Evolutionary conservation across 352 stramenopile species (phyloP).

Genomic region (Pythium folliculosum): DNA sequence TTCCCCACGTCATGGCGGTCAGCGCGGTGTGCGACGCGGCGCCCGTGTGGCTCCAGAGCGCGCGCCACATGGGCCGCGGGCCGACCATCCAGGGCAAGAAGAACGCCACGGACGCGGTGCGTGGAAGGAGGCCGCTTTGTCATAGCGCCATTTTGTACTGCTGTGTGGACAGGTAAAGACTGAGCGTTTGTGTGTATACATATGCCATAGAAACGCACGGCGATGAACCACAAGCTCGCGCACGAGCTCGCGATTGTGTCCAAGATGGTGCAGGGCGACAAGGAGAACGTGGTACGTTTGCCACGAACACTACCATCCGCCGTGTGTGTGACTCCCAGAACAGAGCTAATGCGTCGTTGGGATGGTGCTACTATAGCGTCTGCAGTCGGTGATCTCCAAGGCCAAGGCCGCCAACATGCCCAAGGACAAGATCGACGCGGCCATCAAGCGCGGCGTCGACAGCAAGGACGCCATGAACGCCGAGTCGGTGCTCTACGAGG

Average conservation of each 20-base stretch:
- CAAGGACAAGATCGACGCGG: slow-evolving; percentile 82
- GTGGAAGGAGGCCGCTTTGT: slow-evolving; percentile 1
- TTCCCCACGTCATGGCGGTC: slow-evolving; percentile 12
- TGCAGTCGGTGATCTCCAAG: slow-evolving; percentile 59
- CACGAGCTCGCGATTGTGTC: slow-evolving; percentile 76
- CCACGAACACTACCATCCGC: background rate
- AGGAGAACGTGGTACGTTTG: slow-evolving; percentile 66
- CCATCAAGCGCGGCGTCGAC: slow-evolving; percentile 81
- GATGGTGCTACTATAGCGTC: slow-evolving; percentile 29
- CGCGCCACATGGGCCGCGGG: slow-evolving; percentile 76
- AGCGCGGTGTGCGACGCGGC: slow-evolving; percentile 1
- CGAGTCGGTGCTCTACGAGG: slow-evolving; percentile 81
- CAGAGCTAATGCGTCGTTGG: slow-evolving; percentile 2
- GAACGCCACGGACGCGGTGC: slow-evolving; percentile 75
- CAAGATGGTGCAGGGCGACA: slow-evolving; percentile 66
- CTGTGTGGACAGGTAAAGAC: background rate
- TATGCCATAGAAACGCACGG: slow-evolving; percentile 60
- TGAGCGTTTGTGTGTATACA: background rate
- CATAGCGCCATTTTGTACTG: too few species aligned
- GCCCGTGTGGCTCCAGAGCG: slow-evolving; percentile 41
- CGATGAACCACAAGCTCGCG: slow-evolving; percentile 75
- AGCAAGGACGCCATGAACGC: slow-evolving; percentile 75
- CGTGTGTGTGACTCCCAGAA: too few species aligned
- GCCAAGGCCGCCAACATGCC: slow-evolving; percentile 84
- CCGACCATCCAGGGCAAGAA: slow-evolving; percentile 83